These are phyloP conservation scores for Clarireedia sp. DNA, from an alignment of 2,329 filamentous ascomycete genomes.

Conservation along the genomic window DNA sequence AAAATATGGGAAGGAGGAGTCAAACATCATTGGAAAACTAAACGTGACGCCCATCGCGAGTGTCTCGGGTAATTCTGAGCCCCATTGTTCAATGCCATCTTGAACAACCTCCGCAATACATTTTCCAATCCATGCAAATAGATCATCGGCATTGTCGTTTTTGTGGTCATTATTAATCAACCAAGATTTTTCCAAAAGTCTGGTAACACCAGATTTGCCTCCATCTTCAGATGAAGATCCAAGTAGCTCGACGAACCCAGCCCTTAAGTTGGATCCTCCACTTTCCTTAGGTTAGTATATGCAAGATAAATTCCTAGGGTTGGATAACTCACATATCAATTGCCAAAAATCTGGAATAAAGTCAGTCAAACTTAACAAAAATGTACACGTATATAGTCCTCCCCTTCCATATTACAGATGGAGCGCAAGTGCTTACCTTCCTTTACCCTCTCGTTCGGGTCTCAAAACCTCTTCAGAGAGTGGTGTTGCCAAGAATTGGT, in stretches of 20 bases:
- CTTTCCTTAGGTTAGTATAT: slow-evolving; percentile 32
- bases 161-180: slow-evolving; percentile 67
- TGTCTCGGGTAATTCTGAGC: slow-evolving; percentile 32
- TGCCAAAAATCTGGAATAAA: slow-evolving; percentile 44
- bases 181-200: slow-evolving; percentile 63
- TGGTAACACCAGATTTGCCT: slow-evolving; percentile 12
- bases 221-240: slow-evolving; percentile 22
- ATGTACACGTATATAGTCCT: not conserved
- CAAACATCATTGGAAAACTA: slow-evolving; percentile 56
- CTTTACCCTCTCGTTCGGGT: slow-evolving; percentile 39
- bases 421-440: slow-evolving; percentile 33
- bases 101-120: slow-evolving; percentile 67
- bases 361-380: slow-evolving; percentile 12
- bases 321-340: slow-evolving; percentile 53
- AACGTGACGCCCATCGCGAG: slow-evolving; percentile 63
- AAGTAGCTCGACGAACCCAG: slow-evolving; percentile 57
- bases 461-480: slow-evolving; percentile 52
- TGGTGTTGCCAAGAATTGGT: slow-evolving; percentile 54
- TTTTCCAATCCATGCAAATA: slow-evolving; percentile 75
- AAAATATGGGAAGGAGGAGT: not conserved
- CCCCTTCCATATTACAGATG: not conserved
- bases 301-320: slow-evolving; percentile 19
- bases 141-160: slow-evolving; percentile 62
- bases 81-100: slow-evolving; percentile 42
- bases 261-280: slow-evolving; percentile 61